Conservation (phyloP, 805 yeast genomes). For the Candida mattraensis region DNA sequence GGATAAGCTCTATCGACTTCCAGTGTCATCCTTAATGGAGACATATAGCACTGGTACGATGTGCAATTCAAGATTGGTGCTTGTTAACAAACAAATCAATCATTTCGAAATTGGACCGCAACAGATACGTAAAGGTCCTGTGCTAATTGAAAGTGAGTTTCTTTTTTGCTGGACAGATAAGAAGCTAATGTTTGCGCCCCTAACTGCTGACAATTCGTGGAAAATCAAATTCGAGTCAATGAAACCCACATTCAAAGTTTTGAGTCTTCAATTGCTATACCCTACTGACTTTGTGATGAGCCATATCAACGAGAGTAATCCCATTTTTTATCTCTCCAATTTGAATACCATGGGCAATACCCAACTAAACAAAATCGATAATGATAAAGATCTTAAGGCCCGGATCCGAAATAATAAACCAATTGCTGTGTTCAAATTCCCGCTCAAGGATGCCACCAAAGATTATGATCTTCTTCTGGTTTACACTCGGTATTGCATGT, state of each 20-base stretch:
- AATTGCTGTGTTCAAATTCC: constrained; percentile 28
- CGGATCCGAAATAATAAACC: constrained; percentile 29
- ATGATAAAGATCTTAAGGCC: constrained; percentile 26
- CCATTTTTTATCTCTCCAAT: constrained; percentile 31
- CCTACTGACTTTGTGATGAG: constrained; percentile 32
- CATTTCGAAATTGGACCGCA: constrained; percentile 72
- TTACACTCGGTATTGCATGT: constrained; percentile 28
- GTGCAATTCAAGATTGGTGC: constrained; percentile 32
- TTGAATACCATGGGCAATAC: constrained; percentile 29
- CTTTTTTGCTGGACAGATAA: constrained; percentile 55
- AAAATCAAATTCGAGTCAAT: constrained; percentile 27
- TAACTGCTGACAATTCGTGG: constrained; percentile 29
- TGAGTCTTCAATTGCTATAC: constrained; percentile 24
- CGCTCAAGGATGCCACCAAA: constrained; percentile 11
- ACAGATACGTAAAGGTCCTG: constrained; percentile 58
- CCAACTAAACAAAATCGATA: constrained; percentile 22
- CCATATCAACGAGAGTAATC: constrained; percentile 27
- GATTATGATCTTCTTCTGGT: constrained; percentile 32
- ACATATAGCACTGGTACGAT: constrained; percentile 51
- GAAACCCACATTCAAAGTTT: constrained; percentile 28
- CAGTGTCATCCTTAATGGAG: constrained; percentile 58
- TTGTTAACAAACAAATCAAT: constrained; percentile 43
- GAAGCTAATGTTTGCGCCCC: constrained; percentile 35
- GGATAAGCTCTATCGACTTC: constrained; percentile 58
- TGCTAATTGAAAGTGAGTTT: constrained; percentile 51